Conservation (phyloP, 495 filamentous ascomycete genomes). For the Daldinia childiae region DNA sequence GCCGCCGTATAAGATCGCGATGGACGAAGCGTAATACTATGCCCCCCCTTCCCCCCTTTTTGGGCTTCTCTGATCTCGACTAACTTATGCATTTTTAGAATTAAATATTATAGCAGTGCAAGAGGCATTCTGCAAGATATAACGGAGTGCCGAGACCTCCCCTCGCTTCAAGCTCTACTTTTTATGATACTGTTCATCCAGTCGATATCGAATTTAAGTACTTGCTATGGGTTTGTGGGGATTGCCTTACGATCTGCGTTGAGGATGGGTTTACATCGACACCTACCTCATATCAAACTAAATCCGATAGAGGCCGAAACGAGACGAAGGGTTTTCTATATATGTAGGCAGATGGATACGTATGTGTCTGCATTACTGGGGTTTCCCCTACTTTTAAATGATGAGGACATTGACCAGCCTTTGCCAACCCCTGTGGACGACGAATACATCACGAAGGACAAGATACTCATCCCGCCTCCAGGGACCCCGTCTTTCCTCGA, state of each 20-base stretch:
- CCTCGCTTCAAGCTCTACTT: conserved; percentile 83
- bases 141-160: conserved; percentile 88
- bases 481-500: conserved; percentile 78
- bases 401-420: conserved; percentile 93
- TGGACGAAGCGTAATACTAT: conserved; percentile 77
- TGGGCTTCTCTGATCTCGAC: not conserved
- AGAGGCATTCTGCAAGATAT: conserved; percentile 82
- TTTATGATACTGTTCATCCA: conserved; percentile 96
- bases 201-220: conserved; percentile 87
- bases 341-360: conserved; percentile 91
- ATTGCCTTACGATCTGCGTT: conserved; percentile 87
- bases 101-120: conserved; percentile 84
- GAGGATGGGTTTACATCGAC: conserved; percentile 87
- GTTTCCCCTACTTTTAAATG: conserved; percentile 81
- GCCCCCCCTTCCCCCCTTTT: not conserved
- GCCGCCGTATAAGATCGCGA: conserved; percentile 70
- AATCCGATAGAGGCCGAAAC: conserved; percentile 86
- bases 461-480: conserved; percentile 77
- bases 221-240: conserved; percentile 92
- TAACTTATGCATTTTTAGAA: conserved; percentile 57
- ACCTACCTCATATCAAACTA: conserved; percentile 73
- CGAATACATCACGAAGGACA: conserved; percentile 83
- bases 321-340: conserved; percentile 88
- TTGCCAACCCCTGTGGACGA: conserved; percentile 87
- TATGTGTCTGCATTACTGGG: conserved; percentile 91